Base-by-base conservation (phyloP, 768 basidiomycete genomes). In the Hygrophorus pudorinus region DNA sequence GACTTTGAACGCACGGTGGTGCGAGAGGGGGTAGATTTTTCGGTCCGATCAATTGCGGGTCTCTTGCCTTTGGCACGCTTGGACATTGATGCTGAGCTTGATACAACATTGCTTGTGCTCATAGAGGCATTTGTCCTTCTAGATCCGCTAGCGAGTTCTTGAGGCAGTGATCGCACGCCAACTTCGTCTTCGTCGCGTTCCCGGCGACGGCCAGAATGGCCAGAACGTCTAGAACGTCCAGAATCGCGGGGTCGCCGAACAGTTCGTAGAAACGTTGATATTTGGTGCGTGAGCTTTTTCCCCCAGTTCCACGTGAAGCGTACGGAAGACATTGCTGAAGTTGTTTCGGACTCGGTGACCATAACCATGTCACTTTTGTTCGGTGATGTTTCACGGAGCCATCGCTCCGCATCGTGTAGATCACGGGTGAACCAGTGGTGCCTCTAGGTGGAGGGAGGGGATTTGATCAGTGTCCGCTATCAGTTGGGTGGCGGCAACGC, bases 291-390 rank as follows among this genome's bases (percentile, higher is more conserved):
- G 30, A 70, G 53, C 51, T 42, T 59, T 52, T 65, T 67, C 35
- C 72, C 68, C 72, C 73, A 72, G 17, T 72, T 66, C 76, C 76
- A 81, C 41, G 70, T 71, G 57, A 83, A 85, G 48, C 66, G 75
- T 4, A 82, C 73, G 0, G 64, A 57, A 7, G 79, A 77, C 72
- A 87, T 77, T 16, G 84, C 92, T 24, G 76, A 78, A 13, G 73
- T 72, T 2, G 87, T 78, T 50, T 96, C 93, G 36, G 75, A 75
- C n/a, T 76, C 73, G 0, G 86, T 81, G 17, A 94, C 79, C 35
- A 61, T 50, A 46, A 73, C 71, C 46, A 37, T 32, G 16, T 38
- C 33, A 9, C 59, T 61, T 21, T 58, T 55, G 14, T 52, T 55
- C 2, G 67, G 65, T 10, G 62, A 63, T 1, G 68, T 71, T 34